Evolutionary conservation across 768 basidiomycete species (phyloP).

Genomic region (Tubosaeta sp.): DNA sequence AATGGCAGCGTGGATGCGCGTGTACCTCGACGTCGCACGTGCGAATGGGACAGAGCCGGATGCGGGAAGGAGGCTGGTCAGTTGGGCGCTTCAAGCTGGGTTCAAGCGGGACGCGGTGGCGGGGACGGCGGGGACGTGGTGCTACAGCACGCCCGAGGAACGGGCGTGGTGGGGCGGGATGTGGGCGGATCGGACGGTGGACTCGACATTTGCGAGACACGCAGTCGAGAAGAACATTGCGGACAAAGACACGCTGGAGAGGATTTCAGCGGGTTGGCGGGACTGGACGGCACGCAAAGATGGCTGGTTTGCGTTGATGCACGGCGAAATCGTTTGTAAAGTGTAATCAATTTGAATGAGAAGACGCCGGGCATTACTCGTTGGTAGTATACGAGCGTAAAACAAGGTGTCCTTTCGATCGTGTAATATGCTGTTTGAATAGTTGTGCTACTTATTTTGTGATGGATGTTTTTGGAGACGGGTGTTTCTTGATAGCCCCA

Average conservation of each 20-base stretch:
- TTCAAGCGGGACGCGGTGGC: background rate
- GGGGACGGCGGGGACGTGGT: background rate
- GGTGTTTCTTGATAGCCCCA: no score
- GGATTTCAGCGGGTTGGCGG: background rate
- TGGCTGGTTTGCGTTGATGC: background rate
- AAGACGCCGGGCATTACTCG: no score
- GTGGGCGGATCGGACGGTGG: background rate
- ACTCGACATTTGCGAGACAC: background rate
- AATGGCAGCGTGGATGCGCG: background rate
- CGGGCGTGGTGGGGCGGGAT: background rate
- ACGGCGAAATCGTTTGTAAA: background rate
- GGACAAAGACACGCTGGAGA: background rate
- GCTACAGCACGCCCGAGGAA: background rate
- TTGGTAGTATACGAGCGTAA: no score
- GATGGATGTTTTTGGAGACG: no score
- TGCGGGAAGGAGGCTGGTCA: background rate
- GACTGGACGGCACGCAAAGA: background rate
- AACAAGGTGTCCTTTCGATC: no score
- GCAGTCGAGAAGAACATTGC: background rate
- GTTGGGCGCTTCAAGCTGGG: background rate
- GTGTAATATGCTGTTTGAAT: no score
- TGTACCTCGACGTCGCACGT: background rate
- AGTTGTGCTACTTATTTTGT: no score
- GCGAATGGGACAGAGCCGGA: background rate
- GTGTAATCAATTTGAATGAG: no score